Evolutionary conservation across 352 stramenopile species (phyloP), one percentile per base, ranked within the genome.

Genomic region (Globisporangium nunn): DNA sequence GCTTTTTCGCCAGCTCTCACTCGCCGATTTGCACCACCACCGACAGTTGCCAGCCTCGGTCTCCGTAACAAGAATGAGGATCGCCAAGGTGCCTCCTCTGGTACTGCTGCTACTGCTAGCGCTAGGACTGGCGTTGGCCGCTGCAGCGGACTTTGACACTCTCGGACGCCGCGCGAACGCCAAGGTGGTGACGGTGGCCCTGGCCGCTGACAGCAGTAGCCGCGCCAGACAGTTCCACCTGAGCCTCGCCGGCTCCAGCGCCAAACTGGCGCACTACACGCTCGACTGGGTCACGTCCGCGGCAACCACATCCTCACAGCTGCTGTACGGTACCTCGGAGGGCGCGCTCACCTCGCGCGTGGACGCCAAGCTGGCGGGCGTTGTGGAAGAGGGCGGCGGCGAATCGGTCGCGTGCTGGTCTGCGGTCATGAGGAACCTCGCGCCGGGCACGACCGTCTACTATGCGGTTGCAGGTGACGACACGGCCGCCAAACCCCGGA

Each of bases 251-350:
- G 60, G 70, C 23, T 58, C 44, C 50, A 73, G 64, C 64, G 59
- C 40, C 30, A 65, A 47, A 15, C 31, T 53, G 1, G 41, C 73
- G 41, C 64, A 81, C 56, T 91, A 87, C 66, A 86, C 83, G 66
- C 59, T 91, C 46, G 80, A 91, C 59, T 91, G 80, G 80, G 66
- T 91, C 64, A 83, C 76, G 2, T 48, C 69, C 1, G 52, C 72
- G 10, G 70, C 56, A 0, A 55, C 57, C 3, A 72, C 64, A 14
- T 60, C 60, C 29, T 85, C 78, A 10, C 54, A 69, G 5, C 28
- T 90, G 15, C 49, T 65, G 28, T 84, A 72, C 50, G 80, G 78
- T 50, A 61, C 71, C 1, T 75, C 70, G 1, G 68, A 73, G 6
- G 66, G 67, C 23, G 49, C 59, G n/a, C 58, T 85, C 14, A 61